phyloP scores from a whole-genome alignment of 169 alveolate species.

The Sarcocystis neurona region DNA sequence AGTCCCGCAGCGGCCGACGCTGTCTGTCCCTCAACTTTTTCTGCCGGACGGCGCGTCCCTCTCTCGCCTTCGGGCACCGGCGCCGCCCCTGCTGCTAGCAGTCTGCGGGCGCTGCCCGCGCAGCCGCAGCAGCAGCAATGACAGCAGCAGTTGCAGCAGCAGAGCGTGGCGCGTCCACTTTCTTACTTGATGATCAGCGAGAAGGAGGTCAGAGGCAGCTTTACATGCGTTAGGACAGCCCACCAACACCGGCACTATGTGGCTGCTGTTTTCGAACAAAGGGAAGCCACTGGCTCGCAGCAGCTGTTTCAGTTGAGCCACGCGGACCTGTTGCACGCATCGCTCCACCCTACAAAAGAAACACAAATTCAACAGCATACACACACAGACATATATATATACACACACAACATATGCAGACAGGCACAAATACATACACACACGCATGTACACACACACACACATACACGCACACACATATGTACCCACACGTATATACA shows the following conservation, averaged over 20 bases:
- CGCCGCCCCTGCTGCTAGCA: no score
- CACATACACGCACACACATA: neutral
- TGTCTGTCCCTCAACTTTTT: no score
- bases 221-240: slow-evolving; percentile 82
- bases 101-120: no score
- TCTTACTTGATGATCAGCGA: slow-evolving; percentile 66
- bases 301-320: slow-evolving; percentile 71
- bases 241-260: slow-evolving; percentile 83
- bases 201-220: slow-evolving; percentile 76
- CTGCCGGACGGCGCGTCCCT: no score
- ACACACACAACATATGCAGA: neutral
- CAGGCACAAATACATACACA: neutral
- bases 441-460: neutral
- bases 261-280: slow-evolving; percentile 76
- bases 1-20: no score
- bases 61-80: no score
- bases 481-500: neutral
- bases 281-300: slow-evolving; percentile 75
- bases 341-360: slow-evolving; percentile 63
- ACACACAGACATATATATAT: no score
- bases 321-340: slow-evolving; percentile 71
- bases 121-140: no score
- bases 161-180: no score
- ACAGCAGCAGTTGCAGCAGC: no score
- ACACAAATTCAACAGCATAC: no score